These are phyloP conservation scores for Lachnellula willkommii DNA, from an alignment of 2,329 filamentous ascomycete species.

Conservation along the genomic window DNA sequence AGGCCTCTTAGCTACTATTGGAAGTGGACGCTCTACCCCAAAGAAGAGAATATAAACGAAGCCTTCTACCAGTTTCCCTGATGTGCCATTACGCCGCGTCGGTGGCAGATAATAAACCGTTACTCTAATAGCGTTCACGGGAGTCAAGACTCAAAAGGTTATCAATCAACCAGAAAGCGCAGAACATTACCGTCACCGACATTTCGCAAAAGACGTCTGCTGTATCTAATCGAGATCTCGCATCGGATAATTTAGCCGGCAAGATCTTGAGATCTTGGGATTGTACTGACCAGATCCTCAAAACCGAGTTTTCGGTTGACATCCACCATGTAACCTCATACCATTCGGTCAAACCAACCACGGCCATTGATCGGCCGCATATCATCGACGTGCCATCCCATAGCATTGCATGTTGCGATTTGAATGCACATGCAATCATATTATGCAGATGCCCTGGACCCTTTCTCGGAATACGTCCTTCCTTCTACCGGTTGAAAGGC, in stretches of 20 bases:
- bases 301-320: neutral
- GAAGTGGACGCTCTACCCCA: too few species aligned
- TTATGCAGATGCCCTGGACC: neutral
- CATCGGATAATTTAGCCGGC: neutral
- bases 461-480: neutral
- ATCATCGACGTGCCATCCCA: neutral
- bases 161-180: neutral
- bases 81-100: too few species aligned
- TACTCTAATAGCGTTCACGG: too few species aligned
- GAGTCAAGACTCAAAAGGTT: too few species aligned
- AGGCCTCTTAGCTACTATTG: neutral
- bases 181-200: neutral
- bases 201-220: neutral
- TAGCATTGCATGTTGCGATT: neutral
- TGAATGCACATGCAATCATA: neutral
- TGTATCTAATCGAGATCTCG: neutral
- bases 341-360: neutral
- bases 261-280: constrained; percentile 2
- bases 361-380: neutral
- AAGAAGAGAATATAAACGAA: too few species aligned
- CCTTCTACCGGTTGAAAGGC: neutral
- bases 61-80: too few species aligned
- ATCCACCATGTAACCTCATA: neutral
- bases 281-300: neutral
- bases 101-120: too few species aligned